Base-by-base conservation (phyloP, 75 land plant species). In the Cupressus sempervirens region DNA sequence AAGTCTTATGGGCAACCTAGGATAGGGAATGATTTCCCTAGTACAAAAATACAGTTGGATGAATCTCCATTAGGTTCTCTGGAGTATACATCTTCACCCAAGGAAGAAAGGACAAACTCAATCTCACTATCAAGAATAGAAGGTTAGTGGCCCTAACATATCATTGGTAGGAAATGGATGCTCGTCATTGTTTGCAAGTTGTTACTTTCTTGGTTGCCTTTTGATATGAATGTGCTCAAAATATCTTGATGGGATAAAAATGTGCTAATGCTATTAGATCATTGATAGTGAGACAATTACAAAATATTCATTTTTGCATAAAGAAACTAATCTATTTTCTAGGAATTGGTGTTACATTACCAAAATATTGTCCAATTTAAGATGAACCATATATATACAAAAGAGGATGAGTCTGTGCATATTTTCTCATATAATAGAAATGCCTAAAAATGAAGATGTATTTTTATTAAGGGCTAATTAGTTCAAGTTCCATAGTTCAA, bases 261-360 rank as follows among this genome's bases (percentile, higher is more conserved):
- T 41, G 18, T 56, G 18, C 62, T 0, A 18, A 56, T 41, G 38
- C 41, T 40, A 76, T 23, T 40, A 9, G 38, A 76, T 40, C 9
- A 8, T 26, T 23, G 15, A 18, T 76, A 40, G 40, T 40, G 23
- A 0, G 29, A 41, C 9, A 40, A 40, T 76, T 41, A 41, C 12
- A 41, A 4, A 11, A 41, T 5, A 1, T 41, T 41, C n/a, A 3
- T 7, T 76, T 38, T 38, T 76, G 79, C 38, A 26, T 23, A 76
- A 76, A 76, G 38, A 11, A 18, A 15, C 79, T 40, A 18, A 40
- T 20, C 26, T 18, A 16, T 38, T 11, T 76, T 41, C n/a, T 20
- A 41, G n/a, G 80, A 76, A 74, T 74, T 35, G 40, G 76, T 74
- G 76, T 74, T 74, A 41, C 76, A 74, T 74, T 16, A 74, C 35